Percentiles rank a stretch among this genome's conserved stretches.
Evolutionary conservation across 805 yeast species (phyloP).

Genomic region (Zygosaccharomyces gambellarensis): DNA sequence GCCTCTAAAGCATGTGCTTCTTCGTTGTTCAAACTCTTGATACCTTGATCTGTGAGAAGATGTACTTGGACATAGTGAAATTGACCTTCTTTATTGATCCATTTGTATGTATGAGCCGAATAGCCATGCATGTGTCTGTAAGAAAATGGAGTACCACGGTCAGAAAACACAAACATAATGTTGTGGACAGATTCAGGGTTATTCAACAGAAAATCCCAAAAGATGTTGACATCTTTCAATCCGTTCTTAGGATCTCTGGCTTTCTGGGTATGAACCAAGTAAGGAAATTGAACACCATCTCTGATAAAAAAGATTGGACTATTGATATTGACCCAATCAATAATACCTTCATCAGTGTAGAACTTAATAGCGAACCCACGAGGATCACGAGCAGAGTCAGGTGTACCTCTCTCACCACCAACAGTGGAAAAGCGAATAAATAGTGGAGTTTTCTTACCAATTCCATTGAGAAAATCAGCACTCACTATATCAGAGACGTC

Average conservation of each 20-base stretch:
- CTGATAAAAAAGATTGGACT: constrained; percentile 55
- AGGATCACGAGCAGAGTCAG: constrained; percentile 56
- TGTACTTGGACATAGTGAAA: constrained; percentile 79
- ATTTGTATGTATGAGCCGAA: constrained; percentile 80
- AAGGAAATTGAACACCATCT: constrained; percentile 51
- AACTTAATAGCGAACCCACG: constrained; percentile 55
- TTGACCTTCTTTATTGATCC: constrained; percentile 70
- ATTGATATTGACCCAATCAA: constrained; percentile 61
- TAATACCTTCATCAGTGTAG: constrained; percentile 53
- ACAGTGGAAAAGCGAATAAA: constrained; percentile 50
- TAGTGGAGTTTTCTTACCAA: constrained; percentile 35
- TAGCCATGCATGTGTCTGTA: constrained; percentile 78
- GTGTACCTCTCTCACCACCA: constrained; percentile 54
- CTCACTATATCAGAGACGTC: constrained; percentile 43
- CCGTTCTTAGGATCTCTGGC: constrained; percentile 59
- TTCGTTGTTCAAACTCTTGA: constrained; percentile 38
- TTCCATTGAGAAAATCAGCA: constrained; percentile 32
- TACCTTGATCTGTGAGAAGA: constrained; percentile 61
- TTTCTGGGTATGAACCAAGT: constrained; percentile 56
- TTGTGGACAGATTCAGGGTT: constrained; percentile 76
- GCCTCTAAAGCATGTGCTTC: constrained; percentile 42
- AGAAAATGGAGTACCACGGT: constrained; percentile 77
- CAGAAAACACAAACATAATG: constrained; percentile 66
- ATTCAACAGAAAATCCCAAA: constrained; percentile 69
- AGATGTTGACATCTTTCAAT: constrained; percentile 70